Conservation (phyloP, 2,329 filamentous ascomycete genomes). For the Botrytis byssoidea region DNA sequence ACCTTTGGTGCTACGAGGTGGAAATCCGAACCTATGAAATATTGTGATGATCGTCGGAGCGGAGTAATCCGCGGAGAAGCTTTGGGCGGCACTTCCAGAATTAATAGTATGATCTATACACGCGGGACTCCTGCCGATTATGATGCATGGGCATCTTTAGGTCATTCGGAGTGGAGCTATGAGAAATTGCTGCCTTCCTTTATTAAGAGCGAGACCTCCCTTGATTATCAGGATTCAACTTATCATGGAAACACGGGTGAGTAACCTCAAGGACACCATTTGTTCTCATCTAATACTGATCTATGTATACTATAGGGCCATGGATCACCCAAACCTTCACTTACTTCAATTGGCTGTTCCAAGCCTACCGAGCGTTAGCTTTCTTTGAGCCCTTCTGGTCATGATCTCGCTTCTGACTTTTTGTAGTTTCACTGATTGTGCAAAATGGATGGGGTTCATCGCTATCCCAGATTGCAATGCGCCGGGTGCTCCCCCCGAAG, state of each 20-base stretch:
- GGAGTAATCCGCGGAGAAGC: constrained; percentile 17
- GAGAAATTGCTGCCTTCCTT: constrained; percentile 45
- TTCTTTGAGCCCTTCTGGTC: not conserved
- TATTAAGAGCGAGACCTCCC: constrained; percentile 36
- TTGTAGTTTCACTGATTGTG: not conserved
- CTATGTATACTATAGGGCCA: not conserved
- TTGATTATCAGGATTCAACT: not conserved
- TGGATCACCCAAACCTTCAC: constrained; percentile 15
- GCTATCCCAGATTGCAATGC: constrained; percentile 8
- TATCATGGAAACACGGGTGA: constrained; percentile 7
- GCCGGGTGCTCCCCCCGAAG: constrained; percentile 16
- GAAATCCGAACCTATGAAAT: constrained; percentile 14
- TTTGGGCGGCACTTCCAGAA: constrained; percentile 42
- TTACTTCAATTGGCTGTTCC: constrained; percentile 9
- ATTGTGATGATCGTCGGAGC: constrained; percentile 13
- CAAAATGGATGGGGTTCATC: not conserved
- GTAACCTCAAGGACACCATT: not conserved
- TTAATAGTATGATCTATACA: constrained; percentile 45
- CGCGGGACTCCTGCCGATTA: constrained; percentile 43
- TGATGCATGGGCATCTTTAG: constrained; percentile 47
- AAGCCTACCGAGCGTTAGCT: constrained; percentile 12
- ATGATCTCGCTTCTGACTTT: not conserved
- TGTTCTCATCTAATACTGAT: not conserved
- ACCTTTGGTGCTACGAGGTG: not conserved
- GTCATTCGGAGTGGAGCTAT: constrained; percentile 47